Evolutionary conservation across 179 eudicot species (phyloP).

Genomic region (Spergularia azorica): DNA sequence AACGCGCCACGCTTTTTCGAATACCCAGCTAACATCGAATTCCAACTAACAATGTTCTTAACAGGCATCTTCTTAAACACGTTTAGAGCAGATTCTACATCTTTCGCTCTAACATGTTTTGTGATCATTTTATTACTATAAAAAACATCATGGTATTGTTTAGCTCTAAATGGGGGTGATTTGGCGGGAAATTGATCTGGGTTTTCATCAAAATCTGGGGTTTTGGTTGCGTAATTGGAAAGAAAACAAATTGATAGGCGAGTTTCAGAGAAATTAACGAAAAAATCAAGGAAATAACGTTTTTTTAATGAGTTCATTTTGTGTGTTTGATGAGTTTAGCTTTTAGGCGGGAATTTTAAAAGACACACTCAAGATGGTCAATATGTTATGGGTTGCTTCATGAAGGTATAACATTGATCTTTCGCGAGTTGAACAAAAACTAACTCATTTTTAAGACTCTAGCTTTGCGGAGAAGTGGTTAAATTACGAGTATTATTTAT

Average conservation of each 20-base stretch:
- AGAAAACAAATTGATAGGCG: slow-evolving; percentile 22
- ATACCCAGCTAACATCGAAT: slow-evolving; percentile 69
- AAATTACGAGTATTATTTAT: too few relatives aligned
- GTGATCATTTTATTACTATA: slow-evolving; percentile 66
- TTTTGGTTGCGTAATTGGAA: slow-evolving; percentile 20
- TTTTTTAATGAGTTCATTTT: slow-evolving; percentile 13
- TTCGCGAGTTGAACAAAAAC: too few relatives aligned
- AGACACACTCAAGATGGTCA: too few relatives aligned
- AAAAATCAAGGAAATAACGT: slow-evolving; percentile 1
- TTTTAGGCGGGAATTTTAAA: too few relatives aligned
- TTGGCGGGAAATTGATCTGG: slow-evolving; percentile 12
- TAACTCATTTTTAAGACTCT: too few relatives aligned
- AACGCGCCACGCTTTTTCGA: slow-evolving; percentile 47
- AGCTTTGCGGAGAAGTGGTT: too few relatives aligned
- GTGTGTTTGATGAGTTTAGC: not conserved
- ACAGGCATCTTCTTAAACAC: slow-evolving; percentile 51
- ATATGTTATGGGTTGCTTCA: too few relatives aligned
- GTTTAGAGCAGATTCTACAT: slow-evolving; percentile 61
- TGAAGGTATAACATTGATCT: too few relatives aligned
- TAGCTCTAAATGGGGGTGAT: slow-evolving; percentile 9
- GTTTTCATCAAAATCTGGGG: slow-evolving; percentile 28
- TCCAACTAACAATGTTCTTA: slow-evolving; percentile 67
- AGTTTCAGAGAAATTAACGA: slow-evolving; percentile 16
- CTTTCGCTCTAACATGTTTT: slow-evolving; percentile 46
- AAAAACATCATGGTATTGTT: slow-evolving; percentile 23